A percentile compares a stretch with the other conserved stretches of the same genome.
These are phyloP conservation scores for Tardiomyces digboiensis DNA, from an alignment of 1,139 yeast genomes.

Conservation along the genomic window DNA sequence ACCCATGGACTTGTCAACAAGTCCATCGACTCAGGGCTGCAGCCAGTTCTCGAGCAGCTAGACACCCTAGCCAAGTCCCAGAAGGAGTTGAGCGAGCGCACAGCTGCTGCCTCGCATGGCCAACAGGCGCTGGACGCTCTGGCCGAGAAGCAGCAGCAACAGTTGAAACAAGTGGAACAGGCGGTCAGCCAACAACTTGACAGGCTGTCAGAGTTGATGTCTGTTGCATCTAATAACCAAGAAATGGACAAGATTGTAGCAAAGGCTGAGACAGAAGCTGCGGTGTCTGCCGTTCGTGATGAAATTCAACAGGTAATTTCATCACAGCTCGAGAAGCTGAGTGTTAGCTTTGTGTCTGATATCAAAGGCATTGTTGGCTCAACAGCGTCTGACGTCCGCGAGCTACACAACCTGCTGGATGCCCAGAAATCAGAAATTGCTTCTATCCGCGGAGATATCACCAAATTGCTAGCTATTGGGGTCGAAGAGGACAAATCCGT, in stretches of 20 bases:
- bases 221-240: background rate
- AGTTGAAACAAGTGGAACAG: background rate
- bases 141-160: background rate
- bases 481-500: background rate
- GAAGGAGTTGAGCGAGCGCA: too few species aligned
- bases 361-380: background rate
- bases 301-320: background rate
- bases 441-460: too few species aligned
- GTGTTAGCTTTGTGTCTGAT: background rate
- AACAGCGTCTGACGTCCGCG: too few species aligned
- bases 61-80: background rate
- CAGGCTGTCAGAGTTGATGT: background rate
- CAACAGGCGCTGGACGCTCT: background rate
- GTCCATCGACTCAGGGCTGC: too few species aligned
- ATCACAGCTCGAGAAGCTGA: background rate
- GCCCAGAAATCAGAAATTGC: background rate
- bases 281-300: background rate
- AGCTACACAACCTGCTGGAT: too few species aligned
- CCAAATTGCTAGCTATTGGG: background rate
- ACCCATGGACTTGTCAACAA: background rate
- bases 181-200: background rate
- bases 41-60: too few species aligned
- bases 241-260: background rate
- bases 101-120: background rate
- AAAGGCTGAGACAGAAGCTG: slow-evolving; percentile 1